A percentile compares a stretch with the other conserved stretches of the same genome.
Evolutionary conservation across 164 flowering plant genomes (phyloP).

Genomic region (Annona cherimola): DNA sequence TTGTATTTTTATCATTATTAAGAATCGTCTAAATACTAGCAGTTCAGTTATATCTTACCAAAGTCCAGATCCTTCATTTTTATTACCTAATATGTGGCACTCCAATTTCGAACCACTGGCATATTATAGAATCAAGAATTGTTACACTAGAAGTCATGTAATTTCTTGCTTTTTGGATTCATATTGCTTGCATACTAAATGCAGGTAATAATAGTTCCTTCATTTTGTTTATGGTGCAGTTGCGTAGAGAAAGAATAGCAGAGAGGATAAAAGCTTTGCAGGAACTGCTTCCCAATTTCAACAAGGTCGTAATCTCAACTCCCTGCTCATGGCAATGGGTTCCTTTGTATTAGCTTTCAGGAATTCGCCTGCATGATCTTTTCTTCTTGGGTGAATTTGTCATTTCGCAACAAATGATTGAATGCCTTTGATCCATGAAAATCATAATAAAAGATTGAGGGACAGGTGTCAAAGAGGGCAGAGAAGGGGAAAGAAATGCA

Average conservation of each 20-base stretch:
- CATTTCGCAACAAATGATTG: not conserved
- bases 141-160: not conserved
- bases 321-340: not conserved
- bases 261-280: slow-evolving; percentile 92
- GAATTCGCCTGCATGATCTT: not conserved
- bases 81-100: too few species aligned
- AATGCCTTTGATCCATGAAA: too few species aligned
- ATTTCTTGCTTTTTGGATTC: not conserved
- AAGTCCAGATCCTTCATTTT: too few species aligned
- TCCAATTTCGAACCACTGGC: too few species aligned
- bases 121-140: too few species aligned
- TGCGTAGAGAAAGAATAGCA: slow-evolving; percentile 91
- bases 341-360: not conserved
- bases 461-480: too few species aligned
- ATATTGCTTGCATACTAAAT: not conserved
- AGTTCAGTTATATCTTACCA: too few species aligned
- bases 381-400: not conserved
- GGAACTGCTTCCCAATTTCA: slow-evolving; percentile 92
- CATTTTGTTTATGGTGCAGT: slow-evolving; percentile 36
- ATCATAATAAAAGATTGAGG: too few species aligned
- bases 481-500: too few species aligned
- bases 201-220: not conserved
- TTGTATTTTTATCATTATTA: too few species aligned
- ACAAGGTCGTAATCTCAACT: slow-evolving; percentile 54
- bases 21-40: too few species aligned